Evolutionary conservation across 2,329 filamentous ascomycete species (phyloP).

Genomic region (Talaromyces sp.): DNA sequence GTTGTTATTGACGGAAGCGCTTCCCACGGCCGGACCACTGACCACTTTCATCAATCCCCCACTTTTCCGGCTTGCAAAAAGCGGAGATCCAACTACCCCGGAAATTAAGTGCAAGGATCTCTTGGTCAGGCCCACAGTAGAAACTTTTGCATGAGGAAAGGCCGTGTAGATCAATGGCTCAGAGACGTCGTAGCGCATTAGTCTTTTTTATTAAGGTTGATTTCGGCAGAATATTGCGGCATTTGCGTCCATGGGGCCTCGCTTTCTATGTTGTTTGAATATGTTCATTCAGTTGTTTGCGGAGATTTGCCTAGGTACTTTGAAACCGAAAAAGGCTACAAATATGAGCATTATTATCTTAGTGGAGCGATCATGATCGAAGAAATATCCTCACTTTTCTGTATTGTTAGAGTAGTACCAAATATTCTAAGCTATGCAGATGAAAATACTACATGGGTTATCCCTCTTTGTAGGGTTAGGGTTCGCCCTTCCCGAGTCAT

Average conservation of each 20-base stretch:
- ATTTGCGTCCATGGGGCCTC: background rate
- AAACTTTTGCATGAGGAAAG: background rate
- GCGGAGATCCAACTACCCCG: too few relatives aligned
- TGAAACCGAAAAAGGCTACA: background rate
- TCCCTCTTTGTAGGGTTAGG: background rate
- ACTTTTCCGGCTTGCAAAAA: too few relatives aligned
- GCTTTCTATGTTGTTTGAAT: background rate
- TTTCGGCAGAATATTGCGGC: background rate
- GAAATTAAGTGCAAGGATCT: too few relatives aligned
- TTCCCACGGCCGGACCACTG: too few relatives aligned
- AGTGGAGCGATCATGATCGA: too few relatives aligned
- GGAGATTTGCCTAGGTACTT: background rate
- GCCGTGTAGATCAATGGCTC: background rate
- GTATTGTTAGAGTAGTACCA: background rate
- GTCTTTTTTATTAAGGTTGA: background rate
- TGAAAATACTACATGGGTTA: background rate
- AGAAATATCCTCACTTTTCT: background rate
- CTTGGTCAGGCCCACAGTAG: too few relatives aligned
- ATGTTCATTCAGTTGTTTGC: background rate
- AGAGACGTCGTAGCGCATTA: background rate
- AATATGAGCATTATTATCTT: background rate
- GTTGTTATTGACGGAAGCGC: too few relatives aligned
- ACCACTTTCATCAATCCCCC: too few relatives aligned
- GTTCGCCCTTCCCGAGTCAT: background rate
- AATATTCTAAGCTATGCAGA: background rate